Evolutionary conservation across 2,329 filamentous ascomycete species (phyloP).

Genomic region (Camptophora hylomeconis): DNA sequence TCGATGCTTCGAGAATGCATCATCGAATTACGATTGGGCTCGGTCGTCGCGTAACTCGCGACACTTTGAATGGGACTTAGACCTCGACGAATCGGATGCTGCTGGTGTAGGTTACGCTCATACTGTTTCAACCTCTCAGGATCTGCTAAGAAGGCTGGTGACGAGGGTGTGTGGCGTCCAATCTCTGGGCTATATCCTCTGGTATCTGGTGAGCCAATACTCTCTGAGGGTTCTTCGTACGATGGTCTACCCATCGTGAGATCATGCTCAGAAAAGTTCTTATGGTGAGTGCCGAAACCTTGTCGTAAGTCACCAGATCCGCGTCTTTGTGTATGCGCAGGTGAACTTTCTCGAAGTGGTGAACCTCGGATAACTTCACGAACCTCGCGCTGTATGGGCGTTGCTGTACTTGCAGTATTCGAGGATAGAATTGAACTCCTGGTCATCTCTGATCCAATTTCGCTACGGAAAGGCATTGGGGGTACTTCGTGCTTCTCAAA

Average conservation of each 20-base stretch:
- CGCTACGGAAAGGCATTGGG: conserved; percentile 80
- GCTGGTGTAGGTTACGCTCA: conserved; percentile 47
- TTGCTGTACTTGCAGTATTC: conserved; percentile 59
- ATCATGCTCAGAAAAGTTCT: conserved; percentile 40
- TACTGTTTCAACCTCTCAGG: conserved; percentile 23
- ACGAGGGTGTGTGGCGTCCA: conserved; percentile 5
- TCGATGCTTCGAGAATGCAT: conserved; percentile 37
- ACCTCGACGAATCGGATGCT: conserved; percentile 55
- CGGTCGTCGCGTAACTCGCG: conserved; percentile 64
- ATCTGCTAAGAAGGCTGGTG: conserved; percentile 23
- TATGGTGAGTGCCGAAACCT: conserved; percentile 54
- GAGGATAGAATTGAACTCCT: conserved; percentile 76
- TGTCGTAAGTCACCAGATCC: conserved; percentile 35
- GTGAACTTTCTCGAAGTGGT: conserved; percentile 40
- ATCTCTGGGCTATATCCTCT: conserved; percentile 8
- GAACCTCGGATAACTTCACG: conserved; percentile 52
- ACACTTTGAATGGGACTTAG: conserved; percentile 87
- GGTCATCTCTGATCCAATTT: conserved; percentile 75
- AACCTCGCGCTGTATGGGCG: conserved; percentile 50
- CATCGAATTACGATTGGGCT: conserved; percentile 46
- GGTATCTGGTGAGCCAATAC: conserved; percentile 29
- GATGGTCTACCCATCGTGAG: conserved; percentile 31
- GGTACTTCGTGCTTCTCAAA: conserved; percentile 45
- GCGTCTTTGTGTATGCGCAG: conserved; percentile 49
- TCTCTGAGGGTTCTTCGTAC: conserved; percentile 36